Evolutionary conservation across 768 basidiomycete species (phyloP).

Genomic region (Tulasnella sp.): DNA sequence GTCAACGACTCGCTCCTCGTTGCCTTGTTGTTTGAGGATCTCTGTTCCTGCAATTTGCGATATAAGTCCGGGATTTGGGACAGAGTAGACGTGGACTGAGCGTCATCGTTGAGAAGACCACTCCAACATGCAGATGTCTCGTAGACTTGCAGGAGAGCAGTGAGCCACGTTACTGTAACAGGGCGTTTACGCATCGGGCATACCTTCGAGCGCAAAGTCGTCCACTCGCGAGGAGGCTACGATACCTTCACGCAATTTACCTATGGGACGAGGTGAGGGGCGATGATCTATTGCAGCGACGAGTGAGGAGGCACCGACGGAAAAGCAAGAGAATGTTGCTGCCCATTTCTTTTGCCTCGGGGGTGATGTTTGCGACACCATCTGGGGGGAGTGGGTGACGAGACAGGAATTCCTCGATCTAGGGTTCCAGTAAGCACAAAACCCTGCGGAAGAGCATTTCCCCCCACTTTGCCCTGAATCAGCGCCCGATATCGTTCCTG

Average conservation of each 20-base stretch:
- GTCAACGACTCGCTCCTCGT: background rate
- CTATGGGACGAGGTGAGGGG: background rate
- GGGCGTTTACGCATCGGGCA: background rate
- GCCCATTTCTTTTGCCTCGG: slow-evolving; percentile 8
- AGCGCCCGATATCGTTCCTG: slow-evolving; percentile 29
- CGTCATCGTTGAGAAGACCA: slow-evolving; percentile 14
- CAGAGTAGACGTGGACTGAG: slow-evolving; percentile 28
- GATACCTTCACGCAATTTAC: slow-evolving; percentile 32
- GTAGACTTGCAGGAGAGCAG: background rate
- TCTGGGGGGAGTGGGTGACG: background rate
- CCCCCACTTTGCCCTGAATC: slow-evolving; percentile 27
- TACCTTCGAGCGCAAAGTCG: slow-evolving; percentile 28
- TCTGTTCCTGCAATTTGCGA: background rate
- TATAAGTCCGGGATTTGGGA: slow-evolving; percentile 24
- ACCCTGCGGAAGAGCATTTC: background rate
- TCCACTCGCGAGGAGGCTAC: slow-evolving; percentile 22
- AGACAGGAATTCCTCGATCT: slow-evolving; percentile 28
- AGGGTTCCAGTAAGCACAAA: background rate
- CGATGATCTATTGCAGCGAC: background rate
- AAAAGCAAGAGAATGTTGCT: slow-evolving; percentile 31
- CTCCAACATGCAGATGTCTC: slow-evolving; percentile 34
- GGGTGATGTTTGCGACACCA: background rate
- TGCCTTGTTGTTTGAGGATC: background rate
- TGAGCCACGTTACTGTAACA: background rate
- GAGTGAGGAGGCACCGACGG: slow-evolving; percentile 7